Conservation (phyloP, 2,329 filamentous ascomycete species). For the Stenocarpella maydis region DNA sequence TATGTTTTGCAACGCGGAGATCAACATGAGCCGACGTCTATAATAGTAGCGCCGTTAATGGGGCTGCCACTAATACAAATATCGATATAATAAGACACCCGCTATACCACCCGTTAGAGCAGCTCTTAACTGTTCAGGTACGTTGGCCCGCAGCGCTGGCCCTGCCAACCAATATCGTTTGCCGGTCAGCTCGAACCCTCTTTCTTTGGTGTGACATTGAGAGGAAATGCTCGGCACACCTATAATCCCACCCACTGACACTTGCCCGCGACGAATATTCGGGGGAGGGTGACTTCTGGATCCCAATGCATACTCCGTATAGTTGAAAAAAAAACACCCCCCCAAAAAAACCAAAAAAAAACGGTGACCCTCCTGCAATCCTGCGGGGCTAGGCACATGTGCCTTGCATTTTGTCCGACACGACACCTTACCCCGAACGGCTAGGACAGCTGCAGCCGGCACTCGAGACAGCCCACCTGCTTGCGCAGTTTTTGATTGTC, state of each 20-base stretch:
- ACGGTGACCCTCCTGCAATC: slow-evolving; percentile 27
- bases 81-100: slow-evolving; percentile 15
- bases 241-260: slow-evolving; percentile 21
- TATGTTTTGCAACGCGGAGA: slow-evolving; percentile 14
- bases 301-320: slow-evolving; percentile 22
- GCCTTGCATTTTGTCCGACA: slow-evolving; percentile 33
- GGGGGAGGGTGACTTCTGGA: slow-evolving; percentile 22
- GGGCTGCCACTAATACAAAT: background rate
- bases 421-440: slow-evolving; percentile 13
- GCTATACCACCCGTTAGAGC: slow-evolving; percentile 1
- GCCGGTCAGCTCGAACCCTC: slow-evolving; percentile 16
- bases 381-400: slow-evolving; percentile 30
- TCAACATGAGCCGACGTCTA: slow-evolving; percentile 16
- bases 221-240: slow-evolving; percentile 19
- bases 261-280: slow-evolving; percentile 3
- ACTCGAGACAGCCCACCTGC: slow-evolving; percentile 20
- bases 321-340: too few relatives aligned
- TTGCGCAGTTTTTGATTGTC: slow-evolving; percentile 23
- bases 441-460: slow-evolving; percentile 26
- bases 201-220: slow-evolving; percentile 11
- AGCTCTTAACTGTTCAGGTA: slow-evolving; percentile 13
- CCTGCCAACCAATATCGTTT: slow-evolving; percentile 17
- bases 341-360: too few relatives aligned
- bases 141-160: slow-evolving; percentile 14
- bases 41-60: slow-evolving; percentile 10